These are phyloP conservation scores for Apiotrichum laibachii DNA, from an alignment of 1,284 basidiomycete species.

Conservation along the genomic window DNA sequence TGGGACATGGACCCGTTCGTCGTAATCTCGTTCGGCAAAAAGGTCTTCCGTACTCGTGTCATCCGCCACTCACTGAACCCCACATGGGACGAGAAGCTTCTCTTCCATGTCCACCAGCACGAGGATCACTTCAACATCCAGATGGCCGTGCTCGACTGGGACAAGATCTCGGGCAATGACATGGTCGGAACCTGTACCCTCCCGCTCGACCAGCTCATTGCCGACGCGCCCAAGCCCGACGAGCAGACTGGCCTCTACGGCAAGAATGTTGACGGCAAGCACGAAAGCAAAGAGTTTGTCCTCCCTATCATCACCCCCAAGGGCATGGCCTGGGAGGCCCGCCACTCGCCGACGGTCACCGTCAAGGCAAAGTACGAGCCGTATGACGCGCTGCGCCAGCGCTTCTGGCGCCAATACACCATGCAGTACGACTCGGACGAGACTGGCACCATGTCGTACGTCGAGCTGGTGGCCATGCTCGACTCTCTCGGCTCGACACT, in stretches of 20 bases:
- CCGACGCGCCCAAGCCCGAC: conserved; percentile 69
- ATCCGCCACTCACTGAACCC: conserved; percentile 86
- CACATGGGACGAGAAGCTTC: conserved; percentile 89
- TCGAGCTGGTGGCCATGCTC: conserved; percentile 93
- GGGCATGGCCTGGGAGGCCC: conserved; percentile 47
- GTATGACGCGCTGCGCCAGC: conserved; percentile 83
- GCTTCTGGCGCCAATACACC: conserved; percentile 88
- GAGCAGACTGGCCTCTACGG: conserved; percentile 70
- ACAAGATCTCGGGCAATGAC: conserved; percentile 77
- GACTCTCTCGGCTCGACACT: conserved; percentile 95
- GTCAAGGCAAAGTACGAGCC: conserved; percentile 88
- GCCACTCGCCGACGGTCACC: conserved; percentile 47
- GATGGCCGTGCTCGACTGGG: conserved; percentile 87
- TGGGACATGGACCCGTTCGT: conserved; percentile 95
- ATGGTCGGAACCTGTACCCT: conserved; percentile 72
- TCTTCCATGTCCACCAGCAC: conserved; percentile 89
- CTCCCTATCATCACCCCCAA: conserved; percentile 47
- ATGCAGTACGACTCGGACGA: conserved; percentile 90
- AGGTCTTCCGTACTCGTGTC: conserved; percentile 90
- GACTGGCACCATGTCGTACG: conserved; percentile 68
- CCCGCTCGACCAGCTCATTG: conserved; percentile 67
- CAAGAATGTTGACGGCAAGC: conserved; percentile 56
- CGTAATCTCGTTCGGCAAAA: conserved; percentile 93
- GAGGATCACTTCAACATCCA: conserved; percentile 75
- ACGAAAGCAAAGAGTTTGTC: conserved; percentile 68